Evolutionary conservation across 2,329 filamentous ascomycete genomes (phyloP), one percentile per base, ranked within the genome.

Genomic region (Biscogniauxia sp.): DNA sequence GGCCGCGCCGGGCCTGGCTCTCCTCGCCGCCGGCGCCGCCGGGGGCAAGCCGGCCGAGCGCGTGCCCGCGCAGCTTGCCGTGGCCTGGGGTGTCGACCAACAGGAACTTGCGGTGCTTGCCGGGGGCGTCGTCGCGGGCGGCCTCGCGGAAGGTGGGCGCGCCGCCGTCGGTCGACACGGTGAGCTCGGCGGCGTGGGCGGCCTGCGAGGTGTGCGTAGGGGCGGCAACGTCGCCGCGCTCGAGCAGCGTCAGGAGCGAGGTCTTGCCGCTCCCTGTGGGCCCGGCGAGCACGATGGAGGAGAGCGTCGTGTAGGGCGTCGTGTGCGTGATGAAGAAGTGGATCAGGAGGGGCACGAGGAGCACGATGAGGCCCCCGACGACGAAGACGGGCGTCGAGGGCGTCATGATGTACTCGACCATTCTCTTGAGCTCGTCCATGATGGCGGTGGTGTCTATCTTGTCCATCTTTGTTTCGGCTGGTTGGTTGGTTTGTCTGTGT

Each of bases 31-130:
- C 60, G 23, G 52, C 59, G 23, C 63, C 23, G 23, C 66, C 66
- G 6, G 64, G 62, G 26, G 67, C 72, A 25, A 89, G 77, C 57
- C 77, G 79, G 51, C 80, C 76, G 61, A 90, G 80, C 3, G 90
- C 87, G 66, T 86, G 81, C 69, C 87, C 84, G 62, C 95, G 91
- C 61, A 99, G 86, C 78, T 99, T 99, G 69, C 92, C 93, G 79
- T 99, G 95, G 49, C 95, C 95, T 0, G 95, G 95, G 0, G 94
- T 98, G 78, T 99, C 95, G 72, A 91, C 79, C 37, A 98, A 79
- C 50, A 90, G 79, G 74, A 95, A 91, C 73, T 87, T 89, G 66
- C 85, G 87, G 72, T 89, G 87, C 56, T 77, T 78, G 59, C 82
- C 80, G 58, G 79, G 78, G 49, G 77, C 72, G 63, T 83, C 80